Conservation (phyloP, 2,329 filamentous ascomycete genomes). For the Aureobasidium sp. region DNA sequence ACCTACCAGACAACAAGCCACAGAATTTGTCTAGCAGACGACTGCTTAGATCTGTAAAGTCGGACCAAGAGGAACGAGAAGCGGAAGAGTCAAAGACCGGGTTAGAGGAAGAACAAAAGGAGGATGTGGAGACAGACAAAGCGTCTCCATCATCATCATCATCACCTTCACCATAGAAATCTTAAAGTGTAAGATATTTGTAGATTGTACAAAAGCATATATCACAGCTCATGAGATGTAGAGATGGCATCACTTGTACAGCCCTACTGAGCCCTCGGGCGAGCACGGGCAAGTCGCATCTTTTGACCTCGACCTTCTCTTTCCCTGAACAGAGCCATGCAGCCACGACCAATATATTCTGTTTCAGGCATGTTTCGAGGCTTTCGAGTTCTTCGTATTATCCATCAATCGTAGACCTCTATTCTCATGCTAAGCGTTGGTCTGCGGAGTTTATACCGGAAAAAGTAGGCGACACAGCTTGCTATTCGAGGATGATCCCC, state of each 20-base stretch:
- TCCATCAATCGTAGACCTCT: not conserved
- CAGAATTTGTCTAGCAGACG: not conserved
- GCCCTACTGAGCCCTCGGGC: not conserved
- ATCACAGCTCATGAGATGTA: not conserved
- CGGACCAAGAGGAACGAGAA: not conserved
- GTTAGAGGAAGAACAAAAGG: not conserved
- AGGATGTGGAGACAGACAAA: not conserved
- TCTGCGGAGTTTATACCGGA: not conserved
- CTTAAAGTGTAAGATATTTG: not conserved
- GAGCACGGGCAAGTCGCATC: not conserved
- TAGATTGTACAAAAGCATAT: not conserved
- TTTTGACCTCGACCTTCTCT: not conserved
- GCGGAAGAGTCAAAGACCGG: not conserved
- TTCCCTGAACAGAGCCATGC: not conserved
- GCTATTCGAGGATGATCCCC: not conserved
- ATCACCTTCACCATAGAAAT: not conserved
- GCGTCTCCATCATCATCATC: not conserved
- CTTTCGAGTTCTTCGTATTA: not conserved
- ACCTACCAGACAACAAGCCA: not conserved
- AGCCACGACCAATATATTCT: not conserved
- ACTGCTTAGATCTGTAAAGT: not conserved
- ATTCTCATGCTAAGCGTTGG: not conserved
- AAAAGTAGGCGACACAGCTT: not conserved
- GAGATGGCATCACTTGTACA: not conserved
- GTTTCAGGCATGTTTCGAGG: slow-evolving; percentile 1